Conservation (phyloP, 2,329 filamentous ascomycete species). For the Dothistroma septosporum region DNA sequence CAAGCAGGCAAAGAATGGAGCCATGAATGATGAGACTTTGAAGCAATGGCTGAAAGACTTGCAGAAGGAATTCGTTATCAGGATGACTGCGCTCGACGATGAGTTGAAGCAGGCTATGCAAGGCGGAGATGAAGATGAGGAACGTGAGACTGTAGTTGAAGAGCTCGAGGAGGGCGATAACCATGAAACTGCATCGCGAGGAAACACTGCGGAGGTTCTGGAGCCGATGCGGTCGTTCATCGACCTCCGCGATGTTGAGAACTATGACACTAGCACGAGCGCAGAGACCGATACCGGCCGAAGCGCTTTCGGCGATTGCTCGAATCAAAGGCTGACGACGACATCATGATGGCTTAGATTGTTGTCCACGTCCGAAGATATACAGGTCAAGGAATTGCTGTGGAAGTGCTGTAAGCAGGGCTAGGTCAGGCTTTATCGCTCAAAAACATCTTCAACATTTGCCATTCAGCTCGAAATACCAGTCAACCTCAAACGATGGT, state of each 20-base stretch:
- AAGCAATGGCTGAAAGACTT: constrained; percentile 61
- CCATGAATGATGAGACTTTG: constrained; percentile 62
- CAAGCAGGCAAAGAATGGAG: constrained; percentile 60
- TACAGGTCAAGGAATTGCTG: neutral
- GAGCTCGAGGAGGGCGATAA: neutral
- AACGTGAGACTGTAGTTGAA: neutral
- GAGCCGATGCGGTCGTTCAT: neutral
- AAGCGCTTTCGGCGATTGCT: neutral
- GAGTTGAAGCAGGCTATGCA: constrained; percentile 26
- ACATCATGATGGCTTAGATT: neutral
- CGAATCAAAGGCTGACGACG: neutral
- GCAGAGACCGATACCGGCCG: neutral
- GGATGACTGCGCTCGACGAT: constrained; percentile 66
- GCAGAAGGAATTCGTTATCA: constrained; percentile 68
- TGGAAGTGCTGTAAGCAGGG: too few relatives aligned
- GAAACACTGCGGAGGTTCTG: neutral
- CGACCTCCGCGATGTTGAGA: neutral
- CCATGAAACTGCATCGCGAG: neutral
- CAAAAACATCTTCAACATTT: too few relatives aligned
- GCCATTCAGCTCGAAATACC: too few relatives aligned
- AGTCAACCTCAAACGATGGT: neutral
- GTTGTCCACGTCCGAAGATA: neutral
- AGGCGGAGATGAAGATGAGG: constrained; percentile 5
- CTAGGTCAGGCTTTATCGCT: neutral
- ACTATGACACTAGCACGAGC: neutral